Evolutionary conservation across 202 grass and related monocot genomes (phyloP).

Genomic region (Schoenoplectus tabernaemontani): DNA sequence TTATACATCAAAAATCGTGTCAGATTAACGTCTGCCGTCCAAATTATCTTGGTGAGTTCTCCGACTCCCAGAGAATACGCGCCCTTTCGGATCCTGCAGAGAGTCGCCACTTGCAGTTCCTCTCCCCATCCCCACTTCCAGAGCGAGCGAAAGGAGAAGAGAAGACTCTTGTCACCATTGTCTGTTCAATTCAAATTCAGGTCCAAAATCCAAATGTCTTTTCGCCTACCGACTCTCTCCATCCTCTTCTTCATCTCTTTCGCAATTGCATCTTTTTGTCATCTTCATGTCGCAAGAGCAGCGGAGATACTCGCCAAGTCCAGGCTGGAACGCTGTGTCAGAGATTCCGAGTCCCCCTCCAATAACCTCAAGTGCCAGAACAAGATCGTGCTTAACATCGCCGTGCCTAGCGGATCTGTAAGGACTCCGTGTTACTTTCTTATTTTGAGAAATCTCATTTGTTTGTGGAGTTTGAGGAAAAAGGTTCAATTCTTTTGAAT

Average conservation of each 20-base stretch:
- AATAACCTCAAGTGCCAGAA: conserved; percentile 37
- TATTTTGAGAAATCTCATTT: background rate
- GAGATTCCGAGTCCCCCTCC: conserved; percentile 28
- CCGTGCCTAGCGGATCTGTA: conserved; percentile 61
- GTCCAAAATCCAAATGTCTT: conserved; percentile 13
- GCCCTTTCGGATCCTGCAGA: background rate
- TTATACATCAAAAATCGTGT: too few relatives aligned
- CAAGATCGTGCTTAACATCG: conserved; percentile 62
- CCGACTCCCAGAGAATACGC: too few relatives aligned
- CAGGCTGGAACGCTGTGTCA: conserved; percentile 36
- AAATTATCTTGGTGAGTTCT: too few relatives aligned
- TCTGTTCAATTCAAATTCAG: background rate
- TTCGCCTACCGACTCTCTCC: background rate
- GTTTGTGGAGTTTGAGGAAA: background rate
- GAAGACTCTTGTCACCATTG: background rate
- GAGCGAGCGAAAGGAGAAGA: background rate
- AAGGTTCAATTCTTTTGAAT: background rate
- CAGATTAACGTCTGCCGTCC: too few relatives aligned
- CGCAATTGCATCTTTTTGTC: background rate
- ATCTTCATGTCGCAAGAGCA: background rate
- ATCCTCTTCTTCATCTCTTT: background rate
- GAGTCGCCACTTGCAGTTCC: background rate
- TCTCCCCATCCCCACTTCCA: background rate
- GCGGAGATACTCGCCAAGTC: conserved; percentile 74
- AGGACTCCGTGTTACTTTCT: background rate